Evolutionary conservation across 768 basidiomycete genomes (phyloP).

Genomic region (Amanita rubescens): DNA sequence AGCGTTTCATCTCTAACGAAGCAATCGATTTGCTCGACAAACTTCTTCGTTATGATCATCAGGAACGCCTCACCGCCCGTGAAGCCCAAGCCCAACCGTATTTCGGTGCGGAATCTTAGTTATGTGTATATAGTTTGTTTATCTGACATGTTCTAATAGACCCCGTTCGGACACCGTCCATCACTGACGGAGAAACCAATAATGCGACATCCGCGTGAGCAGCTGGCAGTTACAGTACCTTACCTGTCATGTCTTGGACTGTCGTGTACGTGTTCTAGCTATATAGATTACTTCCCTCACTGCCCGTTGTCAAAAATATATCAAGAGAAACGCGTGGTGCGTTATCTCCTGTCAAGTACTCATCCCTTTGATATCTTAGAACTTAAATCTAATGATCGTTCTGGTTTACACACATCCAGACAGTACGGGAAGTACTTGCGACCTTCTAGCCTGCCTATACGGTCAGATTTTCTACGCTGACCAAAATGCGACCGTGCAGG

Average conservation of each 20-base stretch:
- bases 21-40: slow-evolving; percentile 96
- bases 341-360: background rate
- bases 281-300: slow-evolving; percentile 28
- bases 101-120: slow-evolving; percentile 51
- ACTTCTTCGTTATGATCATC: slow-evolving; percentile 93
- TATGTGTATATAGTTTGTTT: slow-evolving; percentile 10
- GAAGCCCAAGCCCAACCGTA: slow-evolving; percentile 93
- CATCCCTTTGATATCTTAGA: background rate
- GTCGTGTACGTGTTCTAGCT: slow-evolving; percentile 25
- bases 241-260: background rate
- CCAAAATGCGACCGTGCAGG: too few species aligned
- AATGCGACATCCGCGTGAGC: slow-evolving; percentile 42
- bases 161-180: slow-evolving; percentile 47
- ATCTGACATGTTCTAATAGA: slow-evolving; percentile 33
- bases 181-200: slow-evolving; percentile 61
- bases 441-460: too few species aligned
- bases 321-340: background rate
- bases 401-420: background rate
- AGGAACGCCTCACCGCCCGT: slow-evolving; percentile 89
- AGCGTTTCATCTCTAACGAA: slow-evolving; percentile 93
- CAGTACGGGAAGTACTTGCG: too few species aligned
- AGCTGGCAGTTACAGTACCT: slow-evolving; percentile 3
- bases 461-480: too few species aligned
- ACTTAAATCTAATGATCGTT: background rate
- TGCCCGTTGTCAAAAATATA: slow-evolving; percentile 6